phyloP scores from a whole-genome alignment of 306 rosid species.

The Trifolium fragiferum region DNA sequence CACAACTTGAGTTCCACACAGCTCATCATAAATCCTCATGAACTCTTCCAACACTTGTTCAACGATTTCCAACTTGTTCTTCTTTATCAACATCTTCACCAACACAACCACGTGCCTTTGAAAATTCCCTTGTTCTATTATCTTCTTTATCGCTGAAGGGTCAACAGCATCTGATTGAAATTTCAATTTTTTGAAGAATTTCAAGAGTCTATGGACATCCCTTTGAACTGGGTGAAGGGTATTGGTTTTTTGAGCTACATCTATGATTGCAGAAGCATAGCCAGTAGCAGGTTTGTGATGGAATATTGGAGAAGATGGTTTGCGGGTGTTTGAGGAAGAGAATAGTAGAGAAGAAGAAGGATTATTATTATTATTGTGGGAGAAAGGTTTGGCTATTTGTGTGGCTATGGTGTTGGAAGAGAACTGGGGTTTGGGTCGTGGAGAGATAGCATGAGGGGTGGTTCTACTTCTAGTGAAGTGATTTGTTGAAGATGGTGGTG shows the following conservation, averaged over 20 bases:
- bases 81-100: slow-evolving; percentile 69
- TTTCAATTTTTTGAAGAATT: slow-evolving; percentile 44
- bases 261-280: slow-evolving; percentile 79
- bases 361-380: slow-evolving; percentile 28
- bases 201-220: slow-evolving; percentile 63
- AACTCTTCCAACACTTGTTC: slow-evolving; percentile 65
- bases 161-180: slow-evolving; percentile 31
- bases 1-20: slow-evolving; percentile 65
- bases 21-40: slow-evolving; percentile 68
- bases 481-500: slow-evolving; percentile 40
- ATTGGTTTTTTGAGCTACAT: slow-evolving; percentile 56
- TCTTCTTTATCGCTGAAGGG: slow-evolving; percentile 38
- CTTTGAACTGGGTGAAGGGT: slow-evolving; percentile 60
- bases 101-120: slow-evolving; percentile 57
- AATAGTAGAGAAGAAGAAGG: slow-evolving; percentile 35
- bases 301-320: slow-evolving; percentile 35
- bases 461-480: slow-evolving; percentile 43
- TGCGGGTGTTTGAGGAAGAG: slow-evolving; percentile 37
- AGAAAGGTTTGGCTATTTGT: slow-evolving; percentile 50
- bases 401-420: slow-evolving; percentile 40
- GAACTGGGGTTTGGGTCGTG: slow-evolving; percentile 46
- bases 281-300: slow-evolving; percentile 67
- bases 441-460: slow-evolving; percentile 26
- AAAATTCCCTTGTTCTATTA: slow-evolving; percentile 52
- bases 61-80: slow-evolving; percentile 56